Base-by-base conservation (phyloP, 768 basidiomycete species). In the Paxillus rubicundulus region DNA sequence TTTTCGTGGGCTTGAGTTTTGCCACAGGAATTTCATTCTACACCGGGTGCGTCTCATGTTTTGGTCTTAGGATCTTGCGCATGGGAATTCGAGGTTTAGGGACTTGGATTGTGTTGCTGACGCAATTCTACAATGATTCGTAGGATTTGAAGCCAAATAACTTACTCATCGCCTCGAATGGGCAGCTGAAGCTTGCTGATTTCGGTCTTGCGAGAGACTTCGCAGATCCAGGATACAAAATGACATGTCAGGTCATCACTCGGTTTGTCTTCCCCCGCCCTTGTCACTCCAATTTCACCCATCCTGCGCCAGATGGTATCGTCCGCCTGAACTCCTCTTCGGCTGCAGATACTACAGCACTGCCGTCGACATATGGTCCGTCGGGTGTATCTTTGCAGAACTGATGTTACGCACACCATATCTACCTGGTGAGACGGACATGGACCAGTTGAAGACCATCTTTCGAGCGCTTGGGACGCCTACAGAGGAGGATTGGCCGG, bases 131-230 rank as follows among this genome's bases (percentile, higher is more conserved):
- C n/a, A 14, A 30, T 12, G 24, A 9, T 17, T 28, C 40, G 18
- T 61, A 98, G 96, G 97, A 99, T 77, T 71, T 99, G 57, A 99
- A 99, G 70, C 97, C 97, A 7, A 99, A 99, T 74, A 99, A 99
- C 72, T 79, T 99, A 74, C 85, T 99, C 63, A 89, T 99, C 54
- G 83, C 93, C 0, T 82, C 89, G 0, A 82, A 92, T 47, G 97
- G 97, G 0, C 85, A 90, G 47, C 85, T 98, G 58, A 99, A 99
- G 73, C 82, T 99, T 43, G 97, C 97, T 12, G 97, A 99, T 82
- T 99, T 99, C 69, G 97, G 97, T 80, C 82, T 99, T 8, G 97
- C 97, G 21, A 77, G 97, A 51, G 97, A 99, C 73, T 96, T 89
- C 69, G 92, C 89, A 14, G 97, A 98, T 62, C 93, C 95, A 21